Percentiles rank a stretch among this genome's conserved stretches.
Evolutionary conservation across 2,329 filamentous ascomycete species (phyloP).

Genomic region (Paraphaeosphaeria sporulosa): DNA sequence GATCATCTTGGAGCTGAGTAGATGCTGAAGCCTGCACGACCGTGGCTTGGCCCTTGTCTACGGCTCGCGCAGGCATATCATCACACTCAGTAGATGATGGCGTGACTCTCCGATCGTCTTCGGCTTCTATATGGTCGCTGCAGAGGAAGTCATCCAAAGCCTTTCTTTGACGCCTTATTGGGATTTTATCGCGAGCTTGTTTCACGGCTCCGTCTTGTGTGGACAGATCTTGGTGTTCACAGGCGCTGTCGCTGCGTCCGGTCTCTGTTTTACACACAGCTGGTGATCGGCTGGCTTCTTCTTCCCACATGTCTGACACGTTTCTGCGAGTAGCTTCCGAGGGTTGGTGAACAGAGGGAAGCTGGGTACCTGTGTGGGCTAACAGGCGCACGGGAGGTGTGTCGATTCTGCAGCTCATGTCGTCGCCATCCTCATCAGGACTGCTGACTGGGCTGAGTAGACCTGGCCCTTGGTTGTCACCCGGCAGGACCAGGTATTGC

Average conservation of each 20-base stretch:
- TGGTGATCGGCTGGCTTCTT: conserved; percentile 53
- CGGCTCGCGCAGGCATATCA: conserved; percentile 2
- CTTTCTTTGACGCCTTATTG: conserved; percentile 53
- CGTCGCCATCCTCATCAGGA: conserved; percentile 36
- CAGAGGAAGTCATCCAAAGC: conserved; percentile 49
- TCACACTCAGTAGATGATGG: conserved; percentile 14
- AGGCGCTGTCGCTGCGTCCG: conserved; percentile 20
- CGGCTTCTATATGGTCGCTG: conserved; percentile 51
- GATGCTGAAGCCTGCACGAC: conserved; percentile 18
- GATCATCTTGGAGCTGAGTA: conserved; percentile 23
- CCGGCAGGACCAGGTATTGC: conserved; percentile 35
- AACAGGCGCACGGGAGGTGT: conserved; percentile 25
- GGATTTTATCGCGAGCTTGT: conserved; percentile 50
- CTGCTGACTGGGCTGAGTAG: conserved; percentile 42
- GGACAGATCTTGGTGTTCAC: conserved; percentile 45
- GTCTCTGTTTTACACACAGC: conserved; percentile 29
- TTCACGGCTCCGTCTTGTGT: conserved; percentile 36
- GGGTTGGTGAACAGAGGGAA: not conserved
- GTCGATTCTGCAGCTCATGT: conserved; percentile 44
- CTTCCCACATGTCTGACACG: conserved; percentile 55
- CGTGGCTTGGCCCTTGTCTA: conserved; percentile 27
- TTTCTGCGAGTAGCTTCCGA: not conserved
- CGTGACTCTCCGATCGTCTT: conserved; percentile 25
- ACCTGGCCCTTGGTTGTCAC: conserved; percentile 24
- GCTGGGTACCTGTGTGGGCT: not conserved